A percentile compares a stretch with the other conserved stretches of the same genome.
Conservation (phyloP, 768 basidiomycete species). For the Leccinum ochraceum region DNA sequence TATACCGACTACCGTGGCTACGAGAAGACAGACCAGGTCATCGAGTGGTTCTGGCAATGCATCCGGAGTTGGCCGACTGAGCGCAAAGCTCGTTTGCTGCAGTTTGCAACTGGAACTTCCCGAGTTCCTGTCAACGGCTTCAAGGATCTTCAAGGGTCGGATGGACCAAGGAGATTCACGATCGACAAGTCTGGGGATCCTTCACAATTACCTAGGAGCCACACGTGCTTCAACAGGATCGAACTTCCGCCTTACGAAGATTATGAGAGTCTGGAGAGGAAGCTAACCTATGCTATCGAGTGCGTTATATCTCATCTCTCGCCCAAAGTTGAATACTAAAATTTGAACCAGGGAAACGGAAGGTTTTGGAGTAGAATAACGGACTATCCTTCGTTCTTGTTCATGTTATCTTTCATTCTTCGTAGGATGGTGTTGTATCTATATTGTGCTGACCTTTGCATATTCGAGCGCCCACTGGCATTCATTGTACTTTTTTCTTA, state of each 20-base stretch:
- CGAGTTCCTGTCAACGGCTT: conserved; percentile 90
- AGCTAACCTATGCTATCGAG: conserved; percentile 84
- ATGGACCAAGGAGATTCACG: conserved; percentile 90
- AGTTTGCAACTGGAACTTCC: conserved; percentile 89
- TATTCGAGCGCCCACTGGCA: background rate
- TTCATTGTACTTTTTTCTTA: background rate
- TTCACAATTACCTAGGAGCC: conserved; percentile 81
- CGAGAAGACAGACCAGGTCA: conserved; percentile 82
- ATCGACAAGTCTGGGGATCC: conserved; percentile 95
- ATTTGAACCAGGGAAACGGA: conserved; percentile 62
- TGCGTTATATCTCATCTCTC: conserved; percentile 37
- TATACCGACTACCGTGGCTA: conserved; percentile 92
- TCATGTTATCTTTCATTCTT: conserved; percentile 3
- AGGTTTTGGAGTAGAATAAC: conserved; percentile 67
- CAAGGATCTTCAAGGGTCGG: conserved; percentile 92
- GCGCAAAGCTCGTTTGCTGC: conserved; percentile 80
- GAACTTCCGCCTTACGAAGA: conserved; percentile 90
- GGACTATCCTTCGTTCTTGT: conserved; percentile 9
- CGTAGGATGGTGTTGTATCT: conserved; percentile 16
- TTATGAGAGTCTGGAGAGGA: conserved; percentile 84
- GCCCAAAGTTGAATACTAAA: conserved; percentile 8
- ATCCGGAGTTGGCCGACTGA: conserved; percentile 89
- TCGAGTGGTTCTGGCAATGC: conserved; percentile 97
- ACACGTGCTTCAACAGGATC: conserved; percentile 91
- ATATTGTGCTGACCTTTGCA: conserved; percentile 12